phyloP scores from a whole-genome alignment of 495 filamentous ascomycete species.

The Neurospora pannonica region DNA sequence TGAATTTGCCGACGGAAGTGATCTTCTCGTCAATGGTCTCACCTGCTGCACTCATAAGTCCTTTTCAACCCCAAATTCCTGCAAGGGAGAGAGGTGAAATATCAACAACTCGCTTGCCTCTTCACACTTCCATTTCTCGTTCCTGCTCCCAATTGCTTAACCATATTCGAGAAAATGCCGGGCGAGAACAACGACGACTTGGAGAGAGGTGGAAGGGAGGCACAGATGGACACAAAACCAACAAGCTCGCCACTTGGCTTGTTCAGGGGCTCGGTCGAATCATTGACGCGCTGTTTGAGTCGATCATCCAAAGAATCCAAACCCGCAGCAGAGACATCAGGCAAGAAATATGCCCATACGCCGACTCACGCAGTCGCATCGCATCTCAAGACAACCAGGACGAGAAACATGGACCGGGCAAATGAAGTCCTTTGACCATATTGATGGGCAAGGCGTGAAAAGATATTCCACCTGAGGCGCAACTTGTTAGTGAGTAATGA shows the following conservation, averaged over 20 bases:
- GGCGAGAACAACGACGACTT: neutral
- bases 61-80: neutral
- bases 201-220: neutral
- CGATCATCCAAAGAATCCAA: neutral
- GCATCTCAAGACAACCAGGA: slow-evolving; percentile 32
- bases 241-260: slow-evolving; percentile 9
- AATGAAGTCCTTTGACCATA: slow-evolving; percentile 25
- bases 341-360: slow-evolving; percentile 25
- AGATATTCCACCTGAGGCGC: neutral
- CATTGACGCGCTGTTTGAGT: slow-evolving; percentile 4
- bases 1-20: neutral
- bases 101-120: neutral
- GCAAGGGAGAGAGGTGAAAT: neutral
- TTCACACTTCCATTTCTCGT: neutral
- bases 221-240: neutral
- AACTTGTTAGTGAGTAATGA: neutral
- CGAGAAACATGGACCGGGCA: slow-evolving; percentile 23
- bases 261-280: slow-evolving; percentile 6
- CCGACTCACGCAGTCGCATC: slow-evolving; percentile 34
- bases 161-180: slow-evolving; percentile 1
- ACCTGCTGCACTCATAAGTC: neutral
- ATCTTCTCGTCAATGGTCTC: neutral
- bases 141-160: neutral
- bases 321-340: neutral
- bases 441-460: neutral